A percentile compares a stretch with the other conserved stretches of the same genome.
Conservation (phyloP, 495 filamentous ascomycete species). For the Talaromyces stipitatus region DNA sequence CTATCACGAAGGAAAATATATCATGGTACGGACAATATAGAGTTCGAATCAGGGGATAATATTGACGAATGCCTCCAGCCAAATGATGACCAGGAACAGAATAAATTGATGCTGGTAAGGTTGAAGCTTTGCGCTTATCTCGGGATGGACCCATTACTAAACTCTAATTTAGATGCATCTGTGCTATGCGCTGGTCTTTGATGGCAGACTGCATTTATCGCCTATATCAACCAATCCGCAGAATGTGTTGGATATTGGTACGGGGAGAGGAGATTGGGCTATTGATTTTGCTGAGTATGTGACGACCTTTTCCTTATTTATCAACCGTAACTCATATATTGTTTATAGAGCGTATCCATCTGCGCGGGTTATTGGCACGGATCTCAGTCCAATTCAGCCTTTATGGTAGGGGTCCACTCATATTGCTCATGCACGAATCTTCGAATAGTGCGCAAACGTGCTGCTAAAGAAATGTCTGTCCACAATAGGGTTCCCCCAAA, state of each 20-base stretch:
- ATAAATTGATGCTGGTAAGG: conserved; percentile 6
- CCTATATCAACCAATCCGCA: conserved; percentile 9
- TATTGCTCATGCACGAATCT: conserved; percentile 3
- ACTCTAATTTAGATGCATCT: conserved; percentile 4
- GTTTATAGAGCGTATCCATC: conserved; percentile 27
- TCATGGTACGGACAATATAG: conserved; percentile 1
- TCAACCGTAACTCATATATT: conserved; percentile 7
- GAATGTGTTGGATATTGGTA: conserved; percentile 34
- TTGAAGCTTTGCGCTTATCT: background rate
- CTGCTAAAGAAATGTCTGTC: conserved; percentile 20
- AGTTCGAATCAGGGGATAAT: background rate
- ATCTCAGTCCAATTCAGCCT: conserved; percentile 48
- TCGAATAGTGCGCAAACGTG: background rate
- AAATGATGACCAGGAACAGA: conserved; percentile 8
- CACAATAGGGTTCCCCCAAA: conserved; percentile 43
- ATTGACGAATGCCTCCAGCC: background rate
- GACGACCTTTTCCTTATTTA: conserved; percentile 13
- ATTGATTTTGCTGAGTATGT: conserved; percentile 37
- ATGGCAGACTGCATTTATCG: conserved; percentile 9
- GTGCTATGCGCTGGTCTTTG: conserved; percentile 3
- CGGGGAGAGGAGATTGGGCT: conserved; percentile 40
- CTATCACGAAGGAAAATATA: conserved; percentile 9
- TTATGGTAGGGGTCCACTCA: conserved; percentile 23
- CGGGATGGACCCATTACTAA: background rate
- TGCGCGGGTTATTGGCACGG: conserved; percentile 50